Evolutionary conservation across 2,329 filamentous ascomycete genomes (phyloP), one percentile per base, ranked within the genome.

Genomic region (Sclerotinia subarctica): DNA sequence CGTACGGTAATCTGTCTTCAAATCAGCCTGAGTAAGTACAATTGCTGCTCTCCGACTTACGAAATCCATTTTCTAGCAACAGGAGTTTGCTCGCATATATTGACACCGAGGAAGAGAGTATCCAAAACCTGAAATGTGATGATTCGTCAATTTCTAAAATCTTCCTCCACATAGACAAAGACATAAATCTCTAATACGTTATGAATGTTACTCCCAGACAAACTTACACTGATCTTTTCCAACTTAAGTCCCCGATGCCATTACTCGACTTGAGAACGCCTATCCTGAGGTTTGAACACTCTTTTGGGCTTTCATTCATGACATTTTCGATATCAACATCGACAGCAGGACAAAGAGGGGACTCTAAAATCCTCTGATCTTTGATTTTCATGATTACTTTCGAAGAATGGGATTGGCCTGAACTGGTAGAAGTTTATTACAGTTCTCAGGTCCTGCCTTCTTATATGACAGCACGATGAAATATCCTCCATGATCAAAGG

Each of bases 1-100:
- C 26, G 32, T 60, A 60, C 57, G 57, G 57, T 47, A 47, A 47
- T 60, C 57, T 60, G 11, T 60, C 19, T n/a, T n/a, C 21, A 6
- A 32, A 32, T 60, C 3, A 60, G 42, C 19, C 15, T 11, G 17
- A 29, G 10, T 32, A 32, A 29, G 10, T 7, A 17, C 8, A 21
- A 8, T n/a, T 47, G 7, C n/a, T n/a, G 1, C 5, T 32, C 5
- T 47, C 5, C 15, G 13, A 47, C 57, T 60, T 60, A 60, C 57
- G 57, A 17, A 60, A 60, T n/a, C 24, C 38, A 29, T 26, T 32
- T 7, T 47, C 42, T n/a, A 60, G 19, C 26, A 60, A n/a, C 10
- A 60, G 10, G 4, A 60, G 26, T 29, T 60, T 60, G 7, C 29
- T 60, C 21, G 17, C 42, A 29, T 47, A 60, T 47, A 60, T 47